These are phyloP conservation scores for Pseudopithomyces maydicus DNA, from an alignment of 2,329 filamentous ascomycete genomes.

Conservation along the genomic window DNA sequence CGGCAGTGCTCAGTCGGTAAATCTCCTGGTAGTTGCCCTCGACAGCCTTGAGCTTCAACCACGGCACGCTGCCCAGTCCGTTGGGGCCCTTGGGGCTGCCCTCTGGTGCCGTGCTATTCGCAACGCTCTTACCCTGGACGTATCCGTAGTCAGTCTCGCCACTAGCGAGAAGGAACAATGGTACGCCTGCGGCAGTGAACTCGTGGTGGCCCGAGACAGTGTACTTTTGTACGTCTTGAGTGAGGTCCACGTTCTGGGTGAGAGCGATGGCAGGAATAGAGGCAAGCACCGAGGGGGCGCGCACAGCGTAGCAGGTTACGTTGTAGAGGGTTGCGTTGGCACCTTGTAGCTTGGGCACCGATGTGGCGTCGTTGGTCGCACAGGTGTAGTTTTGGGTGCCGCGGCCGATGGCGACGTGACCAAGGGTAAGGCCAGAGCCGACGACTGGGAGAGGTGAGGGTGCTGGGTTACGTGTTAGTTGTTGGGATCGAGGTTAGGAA, in stretches of 20 bases:
- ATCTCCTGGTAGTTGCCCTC: conserved; percentile 67
- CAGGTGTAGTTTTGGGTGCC: conserved; percentile 97
- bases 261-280: conserved; percentile 71
- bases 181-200: conserved; percentile 72
- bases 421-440: conserved; percentile 64
- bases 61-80: conserved; percentile 70
- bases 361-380: conserved; percentile 60
- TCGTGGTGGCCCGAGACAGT: conserved; percentile 77
- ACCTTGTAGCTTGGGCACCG: conserved; percentile 68
- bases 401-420: conserved; percentile 83
- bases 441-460: conserved; percentile 66
- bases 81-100: conserved; percentile 63
- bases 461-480: conserved; percentile 47
- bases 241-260: conserved; percentile 62
- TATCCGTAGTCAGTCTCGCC: conserved; percentile 59
- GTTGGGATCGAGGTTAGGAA: not conserved
- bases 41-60: conserved; percentile 71
- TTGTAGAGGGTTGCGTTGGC: conserved; percentile 88
- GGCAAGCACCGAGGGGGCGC: conserved; percentile 69
- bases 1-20: conserved; percentile 83
- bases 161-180: conserved; percentile 80
- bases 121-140: conserved; percentile 67
- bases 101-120: conserved; percentile 65
- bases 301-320: conserved; percentile 76
- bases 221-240: conserved; percentile 58